A percentile compares a stretch with the other conserved stretches of the same genome.
Evolutionary conservation across 2,329 filamentous ascomycete species (phyloP).

Genomic region (Colletotrichum eremochloae): DNA sequence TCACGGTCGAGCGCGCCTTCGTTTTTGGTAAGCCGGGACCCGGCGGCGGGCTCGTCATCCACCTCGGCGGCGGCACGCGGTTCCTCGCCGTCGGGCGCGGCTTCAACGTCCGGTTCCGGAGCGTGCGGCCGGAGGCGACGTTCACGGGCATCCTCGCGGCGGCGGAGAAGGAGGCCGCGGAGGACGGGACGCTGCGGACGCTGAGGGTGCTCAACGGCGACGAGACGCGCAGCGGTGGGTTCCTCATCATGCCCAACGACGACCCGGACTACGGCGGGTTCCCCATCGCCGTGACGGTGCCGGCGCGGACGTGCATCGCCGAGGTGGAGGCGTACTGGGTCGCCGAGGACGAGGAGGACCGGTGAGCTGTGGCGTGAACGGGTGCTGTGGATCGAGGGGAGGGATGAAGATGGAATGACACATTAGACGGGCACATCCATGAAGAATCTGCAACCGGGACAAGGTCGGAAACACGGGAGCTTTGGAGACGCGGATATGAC

Average conservation of each 20-base stretch:
- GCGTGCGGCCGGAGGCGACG: conserved; percentile 48
- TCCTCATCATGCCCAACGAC: conserved; percentile 68
- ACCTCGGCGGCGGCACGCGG: conserved; percentile 49
- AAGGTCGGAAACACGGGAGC: not conserved
- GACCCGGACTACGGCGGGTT: conserved; percentile 69
- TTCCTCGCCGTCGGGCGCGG: conserved; percentile 55
- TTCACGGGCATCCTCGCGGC: conserved; percentile 55
- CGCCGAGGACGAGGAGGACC: conserved; percentile 47
- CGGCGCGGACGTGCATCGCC: conserved; percentile 63
- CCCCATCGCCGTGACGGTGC: conserved; percentile 67
- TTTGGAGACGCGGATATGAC: not conserved
- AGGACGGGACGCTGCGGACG: conserved; percentile 51
- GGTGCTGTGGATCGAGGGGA: not conserved
- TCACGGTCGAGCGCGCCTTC: conserved; percentile 55
- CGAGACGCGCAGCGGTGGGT: conserved; percentile 59
- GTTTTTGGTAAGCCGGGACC: conserved; percentile 56
- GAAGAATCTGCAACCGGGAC: not conserved
- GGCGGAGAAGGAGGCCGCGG: conserved; percentile 54
- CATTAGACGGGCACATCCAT: not conserved
- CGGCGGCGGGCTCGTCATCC: conserved; percentile 56
- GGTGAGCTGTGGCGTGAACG: not conserved
- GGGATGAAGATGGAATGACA: not conserved
- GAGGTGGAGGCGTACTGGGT: conserved; percentile 56
- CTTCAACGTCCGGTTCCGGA: conserved; percentile 54
- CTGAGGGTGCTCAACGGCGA: conserved; percentile 55